phyloP scores from a whole-genome alignment of 306 rosid genomes.

The Nissolia schottii region DNA sequence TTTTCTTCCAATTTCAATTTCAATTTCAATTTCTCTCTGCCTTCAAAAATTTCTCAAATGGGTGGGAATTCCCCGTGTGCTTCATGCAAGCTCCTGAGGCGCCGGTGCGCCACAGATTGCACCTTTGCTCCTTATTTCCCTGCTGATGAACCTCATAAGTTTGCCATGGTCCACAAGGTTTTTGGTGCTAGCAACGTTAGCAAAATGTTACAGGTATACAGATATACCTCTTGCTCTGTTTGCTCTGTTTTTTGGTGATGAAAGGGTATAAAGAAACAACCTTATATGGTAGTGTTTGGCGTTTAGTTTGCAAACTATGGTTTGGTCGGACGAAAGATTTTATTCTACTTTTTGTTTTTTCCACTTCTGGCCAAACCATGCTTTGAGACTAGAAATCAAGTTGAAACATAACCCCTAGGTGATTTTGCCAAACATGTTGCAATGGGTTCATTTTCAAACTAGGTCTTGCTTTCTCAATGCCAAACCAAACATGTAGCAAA shows the following conservation, averaged over 20 bases:
- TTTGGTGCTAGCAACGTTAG: conserved; percentile 96
- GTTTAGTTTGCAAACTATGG: neutral
- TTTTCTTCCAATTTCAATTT: too few species aligned
- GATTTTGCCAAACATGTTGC: neutral
- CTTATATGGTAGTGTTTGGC: neutral
- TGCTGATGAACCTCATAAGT: conserved; percentile 81
- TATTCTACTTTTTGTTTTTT: too few species aligned
- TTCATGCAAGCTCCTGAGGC: conserved; percentile 86
- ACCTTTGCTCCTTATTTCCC: conserved; percentile 87
- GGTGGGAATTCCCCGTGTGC: conserved; percentile 88
- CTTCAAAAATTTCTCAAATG: conserved; percentile 28
- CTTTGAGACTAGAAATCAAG: neutral
- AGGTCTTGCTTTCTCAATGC: too few species aligned
- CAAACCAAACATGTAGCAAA: neutral
- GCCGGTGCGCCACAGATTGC: conserved; percentile 83
- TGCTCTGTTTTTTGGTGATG: neutral
- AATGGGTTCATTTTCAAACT: neutral
- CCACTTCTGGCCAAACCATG: neutral
- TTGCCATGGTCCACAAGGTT: conserved; percentile 89
- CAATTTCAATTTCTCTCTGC: neutral
- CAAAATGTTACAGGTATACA: conserved; percentile 88
- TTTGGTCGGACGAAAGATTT: neutral
- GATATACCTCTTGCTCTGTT: neutral
- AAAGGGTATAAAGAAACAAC: neutral
- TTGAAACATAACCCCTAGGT: too few species aligned